Base-by-base conservation (phyloP, 1,284 basidiomycete species). In the Uromyces viciae-fabae region DNA sequence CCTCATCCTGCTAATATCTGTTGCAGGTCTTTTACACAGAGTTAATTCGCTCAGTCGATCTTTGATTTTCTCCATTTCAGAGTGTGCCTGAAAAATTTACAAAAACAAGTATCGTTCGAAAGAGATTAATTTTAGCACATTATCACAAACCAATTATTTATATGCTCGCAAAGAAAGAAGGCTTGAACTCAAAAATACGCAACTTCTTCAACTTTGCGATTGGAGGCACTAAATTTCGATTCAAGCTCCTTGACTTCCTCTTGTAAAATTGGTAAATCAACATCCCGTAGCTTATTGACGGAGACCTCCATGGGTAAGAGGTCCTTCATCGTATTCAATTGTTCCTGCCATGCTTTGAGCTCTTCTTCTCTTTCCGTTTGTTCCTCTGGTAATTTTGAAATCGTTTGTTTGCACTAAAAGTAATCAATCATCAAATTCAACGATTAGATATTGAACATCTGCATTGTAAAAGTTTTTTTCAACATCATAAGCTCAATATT, bases 221-320 rank as follows among this genome's bases (percentile, higher is more conserved):
- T 88, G 22, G 90, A 86, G 8, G 86, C 85, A 5, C 91, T 89
- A 38, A 92, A 86, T 62, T 88, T 86, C 3, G 86, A 86, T 75
- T 92, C 90, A 7, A 90, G 88, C 33, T 88, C 87, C 82, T 89
- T 88, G 81, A 95, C 89, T 82, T 92, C 89, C 52, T 87, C 87
- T 83, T 93, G 90, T 28, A 95, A 86, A 0, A 86, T 86, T 8
- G 93, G 92, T 11, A 95, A 88, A 42, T 93, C 91, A 0, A 86
- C 87, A 17, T 86, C 83, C 83, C 88, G 89, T 77, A 95, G 85
- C 42, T 90, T 89, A 71, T 83, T 83, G 58, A 85, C 80, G 71
- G 84, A 79, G 78, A 83, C 68, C 40, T 85, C 89, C 19, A 88
- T 83, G 22, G 92, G 90, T 33, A 90, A 85, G 17, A 93, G 86